A percentile compares a stretch with the other conserved stretches of the same genome.
Evolutionary conservation across 2,329 filamentous ascomycete species (phyloP).

Genomic region (Calonectria ilicicola): DNA sequence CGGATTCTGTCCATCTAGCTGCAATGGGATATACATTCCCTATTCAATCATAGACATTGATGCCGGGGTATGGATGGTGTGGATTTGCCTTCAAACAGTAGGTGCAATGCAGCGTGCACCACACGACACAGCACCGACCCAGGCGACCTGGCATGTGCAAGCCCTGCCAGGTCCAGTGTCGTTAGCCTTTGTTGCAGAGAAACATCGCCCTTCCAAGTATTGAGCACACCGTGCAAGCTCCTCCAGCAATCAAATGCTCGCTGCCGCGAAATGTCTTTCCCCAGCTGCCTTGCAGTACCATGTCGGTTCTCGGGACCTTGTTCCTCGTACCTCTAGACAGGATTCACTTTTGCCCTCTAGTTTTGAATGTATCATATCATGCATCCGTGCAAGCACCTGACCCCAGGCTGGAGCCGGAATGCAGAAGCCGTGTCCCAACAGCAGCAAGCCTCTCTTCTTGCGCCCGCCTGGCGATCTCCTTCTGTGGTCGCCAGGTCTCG

Average conservation of each 20-base stretch:
- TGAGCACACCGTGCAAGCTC: slow-evolving; percentile 15
- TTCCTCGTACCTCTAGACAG: slow-evolving; percentile 6
- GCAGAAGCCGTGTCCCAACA: slow-evolving; percentile 32
- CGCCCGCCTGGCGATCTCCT: slow-evolving; percentile 26
- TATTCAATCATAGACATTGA: slow-evolving; percentile 7
- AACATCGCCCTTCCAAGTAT: slow-evolving; percentile 21
- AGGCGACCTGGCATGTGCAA: slow-evolving; percentile 22
- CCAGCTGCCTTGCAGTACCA: slow-evolving; percentile 21
- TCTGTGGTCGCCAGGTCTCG: slow-evolving; percentile 30
- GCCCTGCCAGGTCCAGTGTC: slow-evolving; percentile 10
- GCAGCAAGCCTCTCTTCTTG: slow-evolving; percentile 30
- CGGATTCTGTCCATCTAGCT: slow-evolving; percentile 5
- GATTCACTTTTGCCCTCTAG: slow-evolving; percentile 9
- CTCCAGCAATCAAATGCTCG: slow-evolving; percentile 19
- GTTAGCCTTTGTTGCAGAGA: slow-evolving; percentile 15
- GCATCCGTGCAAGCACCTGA: slow-evolving; percentile 31
- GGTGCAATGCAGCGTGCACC: slow-evolving; percentile 22
- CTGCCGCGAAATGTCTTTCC: slow-evolving; percentile 32
- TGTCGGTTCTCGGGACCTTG: slow-evolving; percentile 25
- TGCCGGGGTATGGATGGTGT: slow-evolving; percentile 16
- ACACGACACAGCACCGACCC: slow-evolving; percentile 15
- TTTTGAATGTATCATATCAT: slow-evolving; percentile 11
- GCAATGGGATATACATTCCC: slow-evolving; percentile 18
- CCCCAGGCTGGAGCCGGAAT: slow-evolving; percentile 34
- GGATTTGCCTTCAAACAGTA: slow-evolving; percentile 23